phyloP scores from a whole-genome alignment of 345 rosid genomes.

The Diplotaxis tenuifolia region DNA sequence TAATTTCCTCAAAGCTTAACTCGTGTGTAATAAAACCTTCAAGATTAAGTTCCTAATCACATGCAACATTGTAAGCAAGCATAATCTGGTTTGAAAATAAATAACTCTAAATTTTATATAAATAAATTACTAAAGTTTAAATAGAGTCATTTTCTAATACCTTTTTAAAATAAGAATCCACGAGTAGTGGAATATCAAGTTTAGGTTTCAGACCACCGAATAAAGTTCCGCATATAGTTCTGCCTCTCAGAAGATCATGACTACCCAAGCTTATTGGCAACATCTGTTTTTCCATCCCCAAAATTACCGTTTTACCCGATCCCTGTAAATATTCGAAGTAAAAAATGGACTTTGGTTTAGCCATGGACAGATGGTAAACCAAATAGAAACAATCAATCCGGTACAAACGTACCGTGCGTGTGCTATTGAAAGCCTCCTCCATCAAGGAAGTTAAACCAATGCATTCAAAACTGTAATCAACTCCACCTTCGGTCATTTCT shows the following conservation, averaged over 20 bases:
- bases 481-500: slow-evolving; percentile 68
- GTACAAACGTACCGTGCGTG: slow-evolving; percentile 37
- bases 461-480: slow-evolving; percentile 79
- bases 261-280: slow-evolving; percentile 36
- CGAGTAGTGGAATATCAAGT: slow-evolving; percentile 48
- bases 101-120: neutral
- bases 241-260: slow-evolving; percentile 46
- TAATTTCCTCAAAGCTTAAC: slow-evolving; percentile 52
- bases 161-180: slow-evolving; percentile 40
- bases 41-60: slow-evolving; percentile 48
- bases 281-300: slow-evolving; percentile 48
- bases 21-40: slow-evolving; percentile 50
- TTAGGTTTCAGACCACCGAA: slow-evolving; percentile 67
- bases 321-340: slow-evolving; percentile 37
- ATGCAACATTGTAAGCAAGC: neutral
- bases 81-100: neutral
- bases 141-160: slow-evolving; percentile 15
- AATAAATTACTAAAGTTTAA: too few relatives aligned
- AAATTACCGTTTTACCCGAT: slow-evolving; percentile 61
- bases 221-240: slow-evolving; percentile 43
- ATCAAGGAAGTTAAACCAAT: slow-evolving; percentile 56
- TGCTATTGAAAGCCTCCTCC: slow-evolving; percentile 58
- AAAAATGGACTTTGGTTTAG: neutral
- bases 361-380: neutral
- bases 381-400: neutral